phyloP scores from a whole-genome alignment of 2,329 filamentous ascomycete genomes.

The Xylariaceae sp. region DNA sequence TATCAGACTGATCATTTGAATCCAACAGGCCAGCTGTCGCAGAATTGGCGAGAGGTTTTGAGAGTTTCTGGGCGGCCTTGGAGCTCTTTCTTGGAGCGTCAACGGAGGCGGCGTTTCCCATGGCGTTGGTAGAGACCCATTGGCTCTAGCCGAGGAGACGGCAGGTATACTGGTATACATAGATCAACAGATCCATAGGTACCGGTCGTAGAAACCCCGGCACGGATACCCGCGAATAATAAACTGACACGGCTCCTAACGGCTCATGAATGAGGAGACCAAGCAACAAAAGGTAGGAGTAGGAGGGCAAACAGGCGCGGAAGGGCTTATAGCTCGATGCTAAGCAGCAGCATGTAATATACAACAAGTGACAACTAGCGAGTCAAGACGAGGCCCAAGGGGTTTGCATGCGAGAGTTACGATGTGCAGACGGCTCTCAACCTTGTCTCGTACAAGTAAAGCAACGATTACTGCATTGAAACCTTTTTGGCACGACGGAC shows the following conservation, averaged over 20 bases:
- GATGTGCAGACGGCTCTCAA: constrained; percentile 13
- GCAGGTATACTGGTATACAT: constrained; percentile 36
- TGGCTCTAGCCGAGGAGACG: constrained; percentile 28
- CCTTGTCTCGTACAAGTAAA: constrained; percentile 12
- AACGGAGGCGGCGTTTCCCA: constrained; percentile 50
- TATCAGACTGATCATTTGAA: constrained; percentile 35
- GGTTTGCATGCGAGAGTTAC: constrained; percentile 13
- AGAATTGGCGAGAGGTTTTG: constrained; percentile 45
- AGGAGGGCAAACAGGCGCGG: constrained; percentile 7
- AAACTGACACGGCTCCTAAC: constrained; percentile 31
- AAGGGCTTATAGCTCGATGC: constrained; percentile 22
- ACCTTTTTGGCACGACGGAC: constrained; percentile 8
- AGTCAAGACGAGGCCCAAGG: constrained; percentile 17
- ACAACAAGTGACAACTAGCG: constrained; percentile 8
- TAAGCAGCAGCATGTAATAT: constrained; percentile 21
- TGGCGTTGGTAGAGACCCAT: constrained; percentile 31
- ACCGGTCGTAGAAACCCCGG: constrained; percentile 31
- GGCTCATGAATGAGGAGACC: constrained; percentile 16
- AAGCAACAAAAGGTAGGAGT: constrained; percentile 15
- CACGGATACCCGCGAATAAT: constrained; percentile 29
- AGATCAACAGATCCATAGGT: constrained; percentile 40
- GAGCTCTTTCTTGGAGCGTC: constrained; percentile 39
- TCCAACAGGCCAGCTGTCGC: constrained; percentile 41
- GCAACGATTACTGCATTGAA: constrained; percentile 2
- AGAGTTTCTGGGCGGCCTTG: constrained; percentile 46